Conservation (phyloP, 768 basidiomycete genomes). For the Agaricus sinodeliciosus region DNA sequence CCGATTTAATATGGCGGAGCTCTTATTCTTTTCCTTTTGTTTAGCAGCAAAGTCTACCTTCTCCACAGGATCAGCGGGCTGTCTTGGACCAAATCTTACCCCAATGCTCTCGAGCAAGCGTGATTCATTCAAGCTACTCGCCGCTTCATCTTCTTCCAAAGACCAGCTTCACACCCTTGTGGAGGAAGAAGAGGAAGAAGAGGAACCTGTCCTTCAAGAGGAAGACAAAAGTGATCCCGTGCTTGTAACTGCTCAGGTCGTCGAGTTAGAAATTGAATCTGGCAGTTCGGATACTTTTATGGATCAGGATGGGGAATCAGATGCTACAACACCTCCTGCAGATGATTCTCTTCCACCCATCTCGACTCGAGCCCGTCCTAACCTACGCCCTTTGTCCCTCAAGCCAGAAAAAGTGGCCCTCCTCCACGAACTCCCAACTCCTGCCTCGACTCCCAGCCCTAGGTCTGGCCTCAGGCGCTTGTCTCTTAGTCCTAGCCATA, state of each 20-base stretch:
- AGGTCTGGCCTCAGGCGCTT: constrained; percentile 46
- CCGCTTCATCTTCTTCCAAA: constrained; percentile 55
- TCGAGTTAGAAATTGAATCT: background rate
- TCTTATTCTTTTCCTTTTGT: constrained; percentile 3
- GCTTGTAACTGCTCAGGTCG: background rate
- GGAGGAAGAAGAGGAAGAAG: constrained; percentile 87
- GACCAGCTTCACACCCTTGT: constrained; percentile 75
- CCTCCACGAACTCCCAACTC: constrained; percentile 40
- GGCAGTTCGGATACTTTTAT: background rate
- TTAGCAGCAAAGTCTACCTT: constrained; percentile 58
- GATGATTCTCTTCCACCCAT: constrained; percentile 28
- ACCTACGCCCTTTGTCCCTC: constrained; percentile 67
- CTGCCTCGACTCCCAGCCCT: constrained; percentile 45
- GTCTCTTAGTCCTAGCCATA: constrained; percentile 31
- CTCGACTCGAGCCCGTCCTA: constrained; percentile 53
- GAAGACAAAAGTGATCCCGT: constrained; percentile 12
- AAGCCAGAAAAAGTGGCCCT: constrained; percentile 43
- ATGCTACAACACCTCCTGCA: constrained; percentile 14
- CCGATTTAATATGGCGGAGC: constrained; percentile 9
- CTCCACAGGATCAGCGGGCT: constrained; percentile 27
- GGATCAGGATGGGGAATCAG: constrained; percentile 18
- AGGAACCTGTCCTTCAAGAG: constrained; percentile 37
- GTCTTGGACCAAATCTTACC: constrained; percentile 16
- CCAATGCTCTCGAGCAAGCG: constrained; percentile 54
- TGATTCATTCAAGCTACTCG: constrained; percentile 74